Evolutionary conservation across 2,329 filamentous ascomycete species (phyloP), one percentile per base, ranked within the genome.

Genomic region (Fusarium succisae): DNA sequence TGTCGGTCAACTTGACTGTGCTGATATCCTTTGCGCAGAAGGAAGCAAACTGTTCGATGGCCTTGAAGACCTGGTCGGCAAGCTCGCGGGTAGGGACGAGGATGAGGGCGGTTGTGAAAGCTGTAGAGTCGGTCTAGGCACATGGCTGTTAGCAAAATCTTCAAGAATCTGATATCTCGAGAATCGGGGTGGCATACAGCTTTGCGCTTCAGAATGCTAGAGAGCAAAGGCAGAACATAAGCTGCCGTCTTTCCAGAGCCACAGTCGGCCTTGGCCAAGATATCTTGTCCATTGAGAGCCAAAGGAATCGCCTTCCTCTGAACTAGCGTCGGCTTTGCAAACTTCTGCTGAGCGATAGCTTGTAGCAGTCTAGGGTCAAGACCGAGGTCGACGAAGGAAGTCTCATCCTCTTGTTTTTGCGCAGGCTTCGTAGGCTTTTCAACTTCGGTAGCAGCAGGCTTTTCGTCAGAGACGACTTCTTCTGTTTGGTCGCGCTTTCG

Each of bases 241-340:
- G 96, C 96, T n/a, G 94, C 94, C 17, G 96, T 99, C 87, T 99
- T 99, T 76, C 96, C 96, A 8, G 95, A 98, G 18, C 96, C 96
- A 10, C 96, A 98, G 83, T 96, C 97, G 43, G 96, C 94, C 80
- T 96, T 95, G 62, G 95, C 95, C 44, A 98, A 87, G 54, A 99
- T 91, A 86, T 98, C 95, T 79, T 94, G 92, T 18, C 96, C 96
- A 73, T 95, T 91, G 24, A 98, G 86, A 28, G 94, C 94, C 43
- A 98, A 84, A 4, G 96, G 96, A 71, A 99, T 97, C 3, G 94
- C 94, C 82, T 93, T 92, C 47, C 91, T 89, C 83, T 99, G 96
- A 4, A 98, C 93, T 18, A 92, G 88, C n/a, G 96, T 98, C 20
- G 96, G 96, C 66, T 91, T 91, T 72, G 92, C 88, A 85, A 95